Evolutionary conservation across 371 early-diverging fungal genomes (phyloP), one percentile per base, ranked within the genome.

Genomic region (Mucor lusitanicus): DNA sequence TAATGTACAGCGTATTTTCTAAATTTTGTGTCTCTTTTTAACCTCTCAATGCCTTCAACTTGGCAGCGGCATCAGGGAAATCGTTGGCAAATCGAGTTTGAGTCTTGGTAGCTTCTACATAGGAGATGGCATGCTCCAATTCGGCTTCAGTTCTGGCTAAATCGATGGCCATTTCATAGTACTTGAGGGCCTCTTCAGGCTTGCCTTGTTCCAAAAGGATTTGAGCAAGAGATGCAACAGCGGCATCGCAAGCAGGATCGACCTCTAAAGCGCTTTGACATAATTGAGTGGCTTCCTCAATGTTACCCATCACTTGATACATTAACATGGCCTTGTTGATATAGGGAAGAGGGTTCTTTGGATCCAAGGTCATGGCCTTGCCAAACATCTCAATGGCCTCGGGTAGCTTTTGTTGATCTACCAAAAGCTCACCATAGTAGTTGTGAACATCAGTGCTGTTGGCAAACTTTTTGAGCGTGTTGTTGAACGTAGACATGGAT

Each of bases 321-420:
- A 89, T 85, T 37, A 95, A 78, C 75, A 97, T 90, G n/a, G 93
- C 94, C 83, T 97, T 96, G 88, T 98, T 98, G 81, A 98, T 96
- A 68, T 95, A 96, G 11, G 97, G 95, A 53, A 96, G 81, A 13
- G 97, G 95, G 72, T 92, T 93, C 50, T 82, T 81, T 21, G 88
- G 84, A 54, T 88, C 85, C 69, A 94, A 74, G 39, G 82, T 79
- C 67, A 92, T 88, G 7, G 94, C 91, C 74, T 92, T 93, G 65
- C 90, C 88, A 73, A 94, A 95, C 77, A 86, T 85, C 15, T 87
- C 86, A 64, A 85, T 76, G 8, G 95, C 93, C 67, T 94, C 91
- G 11, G 87, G 85, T 44, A 90, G 84, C 48, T 86, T 85, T 73
- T 93, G 92, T 74, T 93, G 92, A 69, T 98, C 98, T 59, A 94